Percentiles rank a stretch among this genome's conserved stretches.
phyloP scores from a whole-genome alignment of 2,329 filamentous ascomycete genomes.

The Thelonectria discophora region DNA sequence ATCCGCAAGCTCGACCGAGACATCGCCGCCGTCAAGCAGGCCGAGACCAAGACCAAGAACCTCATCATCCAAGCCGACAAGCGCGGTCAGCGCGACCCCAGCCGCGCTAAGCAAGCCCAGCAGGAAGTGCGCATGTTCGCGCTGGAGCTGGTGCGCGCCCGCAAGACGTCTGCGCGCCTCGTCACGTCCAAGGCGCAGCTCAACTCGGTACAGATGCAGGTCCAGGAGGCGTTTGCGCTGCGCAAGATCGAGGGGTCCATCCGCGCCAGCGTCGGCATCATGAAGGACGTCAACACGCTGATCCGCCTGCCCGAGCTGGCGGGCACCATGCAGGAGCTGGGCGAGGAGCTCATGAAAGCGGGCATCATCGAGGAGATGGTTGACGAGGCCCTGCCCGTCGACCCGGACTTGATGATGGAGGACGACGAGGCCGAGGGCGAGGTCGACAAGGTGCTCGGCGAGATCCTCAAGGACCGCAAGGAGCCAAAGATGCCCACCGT shows the following conservation, averaged over 20 bases:
- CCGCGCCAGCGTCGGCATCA: conserved; percentile 85
- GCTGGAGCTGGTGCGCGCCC: conserved; percentile 82
- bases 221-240: conserved; percentile 94
- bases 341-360: conserved; percentile 88
- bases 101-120: conserved; percentile 79
- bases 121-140: conserved; percentile 90
- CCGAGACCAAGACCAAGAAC: conserved; percentile 85
- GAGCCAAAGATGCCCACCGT: conserved; percentile 66
- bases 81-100: conserved; percentile 81
- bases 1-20: conserved; percentile 95
- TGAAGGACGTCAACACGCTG: conserved; percentile 94
- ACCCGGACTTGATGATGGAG: conserved; percentile 75
- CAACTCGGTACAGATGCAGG: conserved; percentile 94
- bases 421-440: conserved; percentile 81
- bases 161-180: conserved; percentile 77
- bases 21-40: conserved; percentile 78
- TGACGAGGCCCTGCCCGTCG: conserved; percentile 82
- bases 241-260: conserved; percentile 96
- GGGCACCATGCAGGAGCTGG: conserved; percentile 88
- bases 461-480: conserved; percentile 85
- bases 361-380: conserved; percentile 99
- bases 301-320: conserved; percentile 86
- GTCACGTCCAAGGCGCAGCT: conserved; percentile 91
- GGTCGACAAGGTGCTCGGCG: conserved; percentile 91
- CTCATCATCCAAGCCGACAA: conserved; percentile 85